Evolutionary conservation across 768 basidiomycete genomes (phyloP).

Genomic region (Neoboletus brunneissimus): DNA sequence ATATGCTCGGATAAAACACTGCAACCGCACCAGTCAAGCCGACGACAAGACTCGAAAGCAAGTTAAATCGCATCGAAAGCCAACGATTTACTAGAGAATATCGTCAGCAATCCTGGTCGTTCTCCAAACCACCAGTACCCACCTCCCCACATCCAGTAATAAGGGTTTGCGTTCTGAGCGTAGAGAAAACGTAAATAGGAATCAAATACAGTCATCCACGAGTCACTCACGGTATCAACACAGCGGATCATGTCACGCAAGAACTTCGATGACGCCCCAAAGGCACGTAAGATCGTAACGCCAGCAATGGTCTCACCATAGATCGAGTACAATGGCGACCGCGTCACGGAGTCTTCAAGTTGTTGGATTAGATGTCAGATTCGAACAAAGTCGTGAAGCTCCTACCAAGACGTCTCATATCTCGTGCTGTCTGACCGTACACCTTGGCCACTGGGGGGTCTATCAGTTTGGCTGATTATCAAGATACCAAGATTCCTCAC

Average conservation of each 20-base stretch:
- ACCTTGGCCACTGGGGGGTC: conserved; percentile 37
- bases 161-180: conserved; percentile 59
- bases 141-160: conserved; percentile 93
- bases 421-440: conserved; percentile 84
- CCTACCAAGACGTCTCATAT: conserved; percentile 76
- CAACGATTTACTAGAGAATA: conserved; percentile 73
- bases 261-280: conserved; percentile 86
- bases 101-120: conserved; percentile 3
- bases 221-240: conserved; percentile 66
- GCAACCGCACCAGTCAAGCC: conserved; percentile 69
- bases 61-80: conserved; percentile 84
- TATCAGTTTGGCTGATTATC: conserved; percentile 5
- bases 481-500: conserved; percentile 36
- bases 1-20: conserved; percentile 66
- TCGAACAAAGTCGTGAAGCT: not conserved
- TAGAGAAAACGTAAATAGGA: conserved; percentile 1
- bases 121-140: conserved; percentile 12
- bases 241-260: conserved; percentile 79
- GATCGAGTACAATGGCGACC: conserved; percentile 47
- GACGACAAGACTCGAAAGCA: conserved; percentile 69
- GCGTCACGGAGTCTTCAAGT: conserved; percentile 43
- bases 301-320: conserved; percentile 52
- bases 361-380: not conserved
- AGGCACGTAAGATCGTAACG: conserved; percentile 66
- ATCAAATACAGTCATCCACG: not conserved